phyloP scores from a whole-genome alignment of 148 eudicot species.

The Chenopodium quinoa region DNA sequence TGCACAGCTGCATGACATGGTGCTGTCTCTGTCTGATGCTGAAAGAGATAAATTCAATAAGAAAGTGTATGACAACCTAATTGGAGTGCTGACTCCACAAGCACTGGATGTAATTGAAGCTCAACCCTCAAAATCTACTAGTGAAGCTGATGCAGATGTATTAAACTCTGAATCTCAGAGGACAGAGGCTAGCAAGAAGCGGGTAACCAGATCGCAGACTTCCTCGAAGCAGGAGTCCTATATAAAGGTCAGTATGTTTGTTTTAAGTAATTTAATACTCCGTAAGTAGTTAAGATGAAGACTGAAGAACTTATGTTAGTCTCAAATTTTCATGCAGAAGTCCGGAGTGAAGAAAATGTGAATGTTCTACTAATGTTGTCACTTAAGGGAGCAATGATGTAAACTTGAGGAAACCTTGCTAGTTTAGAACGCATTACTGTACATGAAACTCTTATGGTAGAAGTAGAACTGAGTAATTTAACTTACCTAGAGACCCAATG shows the following conservation, averaged over 20 bases:
- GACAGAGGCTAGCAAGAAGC: slow-evolving; percentile 12
- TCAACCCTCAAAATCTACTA: slow-evolving; percentile 3
- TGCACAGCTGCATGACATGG: slow-evolving; percentile 33
- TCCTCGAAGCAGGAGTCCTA: background rate
- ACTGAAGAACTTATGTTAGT: background rate
- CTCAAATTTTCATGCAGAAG: background rate
- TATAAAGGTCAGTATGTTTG: background rate
- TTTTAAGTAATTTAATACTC: background rate
- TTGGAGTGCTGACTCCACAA: slow-evolving; percentile 4
- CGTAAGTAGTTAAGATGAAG: background rate
- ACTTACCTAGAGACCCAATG: too few species aligned
- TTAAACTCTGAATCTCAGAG: background rate
- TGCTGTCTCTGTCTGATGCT: slow-evolving; percentile 14
- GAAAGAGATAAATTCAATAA: slow-evolving; percentile 22
- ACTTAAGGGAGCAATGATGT: background rate
- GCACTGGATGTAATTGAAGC: background rate
- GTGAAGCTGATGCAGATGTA: background rate
- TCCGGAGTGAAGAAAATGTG: background rate
- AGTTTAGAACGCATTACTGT: background rate
- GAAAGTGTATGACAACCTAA: slow-evolving; percentile 5
- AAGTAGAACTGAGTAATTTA: background rate
- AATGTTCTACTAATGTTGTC: background rate
- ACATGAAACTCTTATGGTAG: background rate
- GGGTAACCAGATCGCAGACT: background rate
- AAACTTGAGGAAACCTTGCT: background rate